Evolutionary conservation across 2,329 filamentous ascomycete species (phyloP).

Genomic region (Penicillium verrucosum): DNA sequence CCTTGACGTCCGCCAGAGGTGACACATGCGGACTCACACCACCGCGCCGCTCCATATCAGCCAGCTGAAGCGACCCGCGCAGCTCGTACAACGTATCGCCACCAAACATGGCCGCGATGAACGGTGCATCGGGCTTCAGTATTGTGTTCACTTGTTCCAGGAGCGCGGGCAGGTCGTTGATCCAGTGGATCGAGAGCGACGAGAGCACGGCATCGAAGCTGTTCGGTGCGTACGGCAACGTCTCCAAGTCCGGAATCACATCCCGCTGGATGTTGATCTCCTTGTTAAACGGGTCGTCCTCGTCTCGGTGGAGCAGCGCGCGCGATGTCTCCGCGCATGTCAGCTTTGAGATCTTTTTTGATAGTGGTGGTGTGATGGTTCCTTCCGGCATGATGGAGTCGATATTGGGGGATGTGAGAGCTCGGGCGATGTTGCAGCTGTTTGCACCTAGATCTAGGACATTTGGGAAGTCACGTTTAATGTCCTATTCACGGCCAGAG

Average conservation of each 20-base stretch:
- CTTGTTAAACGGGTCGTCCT: slow-evolving; percentile 62
- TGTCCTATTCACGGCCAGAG: slow-evolving; percentile 55
- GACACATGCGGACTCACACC: slow-evolving; percentile 89
- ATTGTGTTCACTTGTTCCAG: slow-evolving; percentile 80
- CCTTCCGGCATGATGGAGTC: slow-evolving; percentile 50
- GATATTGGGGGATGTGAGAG: slow-evolving; percentile 67
- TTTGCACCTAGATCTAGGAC: slow-evolving; percentile 94
- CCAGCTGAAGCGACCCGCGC: slow-evolving; percentile 86
- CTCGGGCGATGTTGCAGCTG: slow-evolving; percentile 87
- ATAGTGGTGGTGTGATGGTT: slow-evolving; percentile 53
- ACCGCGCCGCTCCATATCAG: slow-evolving; percentile 85
- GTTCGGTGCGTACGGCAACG: slow-evolving; percentile 69
- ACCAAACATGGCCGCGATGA: slow-evolving; percentile 94
- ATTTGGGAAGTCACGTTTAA: slow-evolving; percentile 79
- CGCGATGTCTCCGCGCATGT: slow-evolving; percentile 79
- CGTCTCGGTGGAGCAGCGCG: slow-evolving; percentile 75
- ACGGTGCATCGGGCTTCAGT: slow-evolving; percentile 85
- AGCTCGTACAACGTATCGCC: slow-evolving; percentile 93
- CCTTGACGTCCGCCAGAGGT: slow-evolving; percentile 84
- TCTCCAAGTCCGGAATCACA: slow-evolving; percentile 65
- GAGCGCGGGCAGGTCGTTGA: slow-evolving; percentile 88
- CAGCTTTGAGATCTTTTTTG: slow-evolving; percentile 68
- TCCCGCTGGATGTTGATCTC: slow-evolving; percentile 69
- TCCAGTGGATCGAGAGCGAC: slow-evolving; percentile 89
- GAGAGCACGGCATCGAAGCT: slow-evolving; percentile 89